Percentiles rank a stretch among this genome's conserved stretches.
Evolutionary conservation across 2,329 filamentous ascomycete genomes (phyloP).

Genomic region (Xylaria polymorpha): DNA sequence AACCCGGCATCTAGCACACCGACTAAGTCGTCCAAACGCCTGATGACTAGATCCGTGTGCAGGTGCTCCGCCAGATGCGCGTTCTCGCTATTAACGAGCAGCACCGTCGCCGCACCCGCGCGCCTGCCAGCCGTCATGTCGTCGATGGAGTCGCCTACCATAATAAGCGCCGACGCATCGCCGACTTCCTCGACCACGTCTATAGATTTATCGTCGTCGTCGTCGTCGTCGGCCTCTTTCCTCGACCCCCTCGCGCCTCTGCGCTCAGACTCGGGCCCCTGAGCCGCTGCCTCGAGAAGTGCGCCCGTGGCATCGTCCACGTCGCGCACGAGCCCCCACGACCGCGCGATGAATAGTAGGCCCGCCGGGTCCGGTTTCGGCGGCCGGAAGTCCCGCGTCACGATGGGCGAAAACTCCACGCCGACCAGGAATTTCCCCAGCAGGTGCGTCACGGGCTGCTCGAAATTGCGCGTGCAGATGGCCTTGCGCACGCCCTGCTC

Average conservation of each 20-base stretch:
- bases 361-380: conserved; percentile 91
- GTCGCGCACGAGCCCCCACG: conserved; percentile 71
- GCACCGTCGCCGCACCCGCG: conserved; percentile 90
- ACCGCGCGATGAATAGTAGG: conserved; percentile 83
- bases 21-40: conserved; percentile 79
- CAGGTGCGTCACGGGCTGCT: conserved; percentile 79
- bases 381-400: conserved; percentile 84
- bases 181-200: conserved; percentile 54
- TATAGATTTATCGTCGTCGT: not conserved
- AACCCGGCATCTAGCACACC: conserved; percentile 81
- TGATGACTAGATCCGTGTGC: conserved; percentile 81
- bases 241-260: conserved; percentile 39
- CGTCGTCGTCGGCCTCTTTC: not conserved
- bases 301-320: conserved; percentile 27
- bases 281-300: conserved; percentile 25
- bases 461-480: conserved; percentile 95
- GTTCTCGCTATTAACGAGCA: conserved; percentile 88
- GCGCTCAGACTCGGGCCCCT: conserved; percentile 30
- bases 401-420: conserved; percentile 77
- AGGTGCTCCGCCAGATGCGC: conserved; percentile 73
- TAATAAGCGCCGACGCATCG: conserved; percentile 66
- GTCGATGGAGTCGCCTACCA: conserved; percentile 85
- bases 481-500: conserved; percentile 74
- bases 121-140: conserved; percentile 89
- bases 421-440: conserved; percentile 78